These are phyloP conservation scores for Aspergillus awamori DNA, from an alignment of 2,329 filamentous ascomycete species.

Conservation along the genomic window DNA sequence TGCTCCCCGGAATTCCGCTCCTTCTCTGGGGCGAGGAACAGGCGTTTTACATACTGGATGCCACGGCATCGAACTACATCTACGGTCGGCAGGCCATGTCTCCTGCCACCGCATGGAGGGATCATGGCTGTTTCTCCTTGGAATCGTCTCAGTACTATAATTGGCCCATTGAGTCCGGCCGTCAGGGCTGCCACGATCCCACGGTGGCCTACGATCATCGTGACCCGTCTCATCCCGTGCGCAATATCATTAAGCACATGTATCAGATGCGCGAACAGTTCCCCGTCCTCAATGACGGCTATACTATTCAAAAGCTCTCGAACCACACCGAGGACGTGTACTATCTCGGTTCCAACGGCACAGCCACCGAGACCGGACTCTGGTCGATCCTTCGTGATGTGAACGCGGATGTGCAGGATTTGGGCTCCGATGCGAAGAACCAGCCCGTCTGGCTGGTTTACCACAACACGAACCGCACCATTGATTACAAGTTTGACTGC, in stretches of 20 bases:
- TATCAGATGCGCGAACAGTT: constrained; percentile 60
- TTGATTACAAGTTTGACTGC: constrained; percentile 61
- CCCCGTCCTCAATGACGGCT: constrained; percentile 63
- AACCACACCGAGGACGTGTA: constrained; percentile 55
- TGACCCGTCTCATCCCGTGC: constrained; percentile 62
- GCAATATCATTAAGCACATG: constrained; percentile 63
- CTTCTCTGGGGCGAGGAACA: constrained; percentile 67
- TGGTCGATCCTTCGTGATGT: constrained; percentile 61
- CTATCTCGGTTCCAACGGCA: constrained; percentile 55
- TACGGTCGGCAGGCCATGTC: constrained; percentile 66
- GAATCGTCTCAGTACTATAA: constrained; percentile 59
- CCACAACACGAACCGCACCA: constrained; percentile 49
- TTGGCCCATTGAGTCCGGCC: constrained; percentile 58
- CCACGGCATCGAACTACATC: constrained; percentile 64
- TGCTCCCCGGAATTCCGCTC: constrained; percentile 63
- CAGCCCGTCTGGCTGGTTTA: constrained; percentile 49
- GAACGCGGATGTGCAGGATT: constrained; percentile 54
- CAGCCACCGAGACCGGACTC: constrained; percentile 59
- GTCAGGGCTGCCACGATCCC: constrained; percentile 59
- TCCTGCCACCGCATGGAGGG: constrained; percentile 62
- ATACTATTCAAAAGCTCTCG: constrained; percentile 56
- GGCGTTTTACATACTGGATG: constrained; percentile 64
- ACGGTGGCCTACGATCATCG: constrained; percentile 61
- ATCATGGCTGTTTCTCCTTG: constrained; percentile 64
- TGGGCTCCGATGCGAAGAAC: constrained; percentile 46